These are phyloP conservation scores for Apiosordaria backusii DNA, from an alignment of 495 filamentous ascomycete species.

Conservation along the genomic window DNA sequence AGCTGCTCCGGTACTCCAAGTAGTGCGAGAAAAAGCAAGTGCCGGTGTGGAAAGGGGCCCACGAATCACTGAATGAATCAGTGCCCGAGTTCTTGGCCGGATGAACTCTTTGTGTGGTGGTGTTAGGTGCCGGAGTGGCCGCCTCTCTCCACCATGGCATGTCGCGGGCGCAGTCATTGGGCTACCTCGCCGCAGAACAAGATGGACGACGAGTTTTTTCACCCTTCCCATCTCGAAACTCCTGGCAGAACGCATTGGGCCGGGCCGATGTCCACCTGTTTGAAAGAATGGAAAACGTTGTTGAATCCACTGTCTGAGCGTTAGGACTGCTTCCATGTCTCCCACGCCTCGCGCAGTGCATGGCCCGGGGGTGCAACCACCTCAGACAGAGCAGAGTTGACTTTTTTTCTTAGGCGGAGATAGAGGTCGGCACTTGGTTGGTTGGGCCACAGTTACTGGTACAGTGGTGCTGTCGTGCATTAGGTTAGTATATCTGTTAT, in stretches of 20 bases:
- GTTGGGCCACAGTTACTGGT: conserved; percentile 25
- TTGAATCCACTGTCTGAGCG: conserved; percentile 27
- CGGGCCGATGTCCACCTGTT: conserved; percentile 9
- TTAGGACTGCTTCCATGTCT: conserved; percentile 8
- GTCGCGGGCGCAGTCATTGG: background rate
- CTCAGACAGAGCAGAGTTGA: conserved; percentile 13
- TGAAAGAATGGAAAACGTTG: background rate
- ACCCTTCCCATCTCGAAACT: background rate
- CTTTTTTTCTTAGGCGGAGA: conserved; percentile 8
- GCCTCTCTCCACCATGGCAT: background rate
- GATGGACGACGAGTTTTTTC: background rate
- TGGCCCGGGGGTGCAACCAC: background rate
- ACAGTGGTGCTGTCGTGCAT: conserved; percentile 23
- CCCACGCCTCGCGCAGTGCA: background rate
- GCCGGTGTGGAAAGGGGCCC: background rate
- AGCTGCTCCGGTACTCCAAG: background rate
- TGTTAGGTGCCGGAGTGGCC: background rate
- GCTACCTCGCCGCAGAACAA: too few species aligned
- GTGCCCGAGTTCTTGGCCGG: background rate
- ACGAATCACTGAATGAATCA: background rate
- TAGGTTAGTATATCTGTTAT: conserved; percentile 30
- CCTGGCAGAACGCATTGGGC: background rate
- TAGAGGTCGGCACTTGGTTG: conserved; percentile 24
- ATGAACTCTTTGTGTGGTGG: background rate
- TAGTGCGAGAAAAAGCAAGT: background rate